phyloP scores from a whole-genome alignment of 257 asterid genomes.

The Jaltomata sinuosa region DNA sequence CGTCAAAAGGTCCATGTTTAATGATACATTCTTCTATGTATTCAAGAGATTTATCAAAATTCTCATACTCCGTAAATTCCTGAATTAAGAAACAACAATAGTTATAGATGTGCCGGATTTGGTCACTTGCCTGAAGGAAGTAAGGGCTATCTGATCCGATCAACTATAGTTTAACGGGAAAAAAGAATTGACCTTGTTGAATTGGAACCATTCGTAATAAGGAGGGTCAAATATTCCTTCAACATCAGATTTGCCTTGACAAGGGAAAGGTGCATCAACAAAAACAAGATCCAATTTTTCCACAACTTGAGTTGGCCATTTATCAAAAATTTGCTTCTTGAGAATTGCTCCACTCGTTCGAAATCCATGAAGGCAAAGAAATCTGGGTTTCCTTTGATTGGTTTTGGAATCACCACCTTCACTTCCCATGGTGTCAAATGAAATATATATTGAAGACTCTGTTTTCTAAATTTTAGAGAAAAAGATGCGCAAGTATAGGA shows the following conservation, averaged over 20 bases:
- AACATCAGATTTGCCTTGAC: slow-evolving; percentile 73
- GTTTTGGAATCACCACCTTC: too few species aligned
- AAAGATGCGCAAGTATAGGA: not conserved
- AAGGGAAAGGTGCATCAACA: slow-evolving; percentile 71
- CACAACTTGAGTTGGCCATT: slow-evolving; percentile 67
- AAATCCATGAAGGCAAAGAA: slow-evolving; percentile 85
- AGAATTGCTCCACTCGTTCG: slow-evolving; percentile 77
- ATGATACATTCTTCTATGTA: slow-evolving; percentile 68
- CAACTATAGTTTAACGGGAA: too few species aligned
- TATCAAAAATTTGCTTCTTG: slow-evolving; percentile 51
- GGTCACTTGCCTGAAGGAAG: too few species aligned
- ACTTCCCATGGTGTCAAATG: slow-evolving; percentile 33
- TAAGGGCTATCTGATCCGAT: too few species aligned
- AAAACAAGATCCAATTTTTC: slow-evolving; percentile 68
- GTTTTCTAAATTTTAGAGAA: not conserved
- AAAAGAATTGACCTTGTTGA: slow-evolving; percentile 46
- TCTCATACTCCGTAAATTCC: slow-evolving; percentile 61
- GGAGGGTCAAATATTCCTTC: slow-evolving; percentile 96
- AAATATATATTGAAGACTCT: not conserved
- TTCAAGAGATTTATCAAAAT: slow-evolving; percentile 69
- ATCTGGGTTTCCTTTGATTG: slow-evolving; percentile 39
- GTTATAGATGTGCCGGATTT: too few species aligned
- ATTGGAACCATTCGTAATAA: slow-evolving; percentile 91
- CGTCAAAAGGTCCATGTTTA: slow-evolving; percentile 74
- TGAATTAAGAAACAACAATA: slow-evolving; percentile 9